Evolutionary conservation across 441 rosid genomes (phyloP), one percentile per base, ranked within the genome.

Genomic region (Erysimum cheiri): DNA sequence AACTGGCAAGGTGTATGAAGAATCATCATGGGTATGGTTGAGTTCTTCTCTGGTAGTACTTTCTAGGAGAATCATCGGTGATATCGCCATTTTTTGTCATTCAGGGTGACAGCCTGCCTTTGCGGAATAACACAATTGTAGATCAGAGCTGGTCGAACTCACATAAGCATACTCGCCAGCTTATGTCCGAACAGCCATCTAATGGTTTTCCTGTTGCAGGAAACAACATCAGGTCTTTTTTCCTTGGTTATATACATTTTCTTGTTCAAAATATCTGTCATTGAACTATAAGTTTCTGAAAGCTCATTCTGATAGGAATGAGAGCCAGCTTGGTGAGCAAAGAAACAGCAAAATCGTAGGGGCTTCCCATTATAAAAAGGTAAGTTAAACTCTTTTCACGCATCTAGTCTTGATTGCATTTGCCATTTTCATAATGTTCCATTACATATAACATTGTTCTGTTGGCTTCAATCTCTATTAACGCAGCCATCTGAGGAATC

Each of bases 31-130:
- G 78, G 82, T 72, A 64, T 67, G 82, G 56, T 82, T 90, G 77
- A 77, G 85, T 70, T 81, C 88, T 81, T 85, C 81, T 35, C 54
- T 77, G 33, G 22, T 77, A 87, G 92, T 92, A 60, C 63, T 74
- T 41, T 74, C 14, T 67, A 53, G 56, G 69, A 60, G 60, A 65
- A 65, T 43, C 14, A 44, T 60, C 9, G 5, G 49, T 74, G 63
- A 74, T 60, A 35, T 67, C 67, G 54, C 43, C 63, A 74, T 14
- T 68, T 76, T 43, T 74, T 69, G 60, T 50, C 61, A 58, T 70
- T 79, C 91, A 87, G 99, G 96, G 87, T 62, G 89, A 80, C 77
- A 79, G 76, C n/a, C 72, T 74, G 62, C 66, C 83, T 58, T 81
- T 80, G 37, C 89, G 80, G 47, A 81, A 78, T 40, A 71, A 64